Conservation (phyloP, 495 filamentous ascomycete species). For the Entonaema liquescens region DNA sequence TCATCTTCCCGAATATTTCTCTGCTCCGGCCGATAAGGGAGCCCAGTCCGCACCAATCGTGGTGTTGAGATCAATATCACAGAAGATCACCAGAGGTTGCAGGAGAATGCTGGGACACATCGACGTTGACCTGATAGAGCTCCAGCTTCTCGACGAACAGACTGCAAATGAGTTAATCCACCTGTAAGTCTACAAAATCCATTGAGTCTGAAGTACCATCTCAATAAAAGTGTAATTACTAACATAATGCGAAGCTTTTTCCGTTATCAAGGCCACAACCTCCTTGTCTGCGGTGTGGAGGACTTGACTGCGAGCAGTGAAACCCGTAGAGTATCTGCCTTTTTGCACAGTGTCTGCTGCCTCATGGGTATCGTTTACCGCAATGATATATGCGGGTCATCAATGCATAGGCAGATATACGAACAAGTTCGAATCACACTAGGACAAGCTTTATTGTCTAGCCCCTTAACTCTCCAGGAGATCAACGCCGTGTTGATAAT, state of each 20-base stretch:
- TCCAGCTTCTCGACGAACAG: slow-evolving; percentile 44
- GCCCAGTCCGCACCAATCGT: slow-evolving; percentile 43
- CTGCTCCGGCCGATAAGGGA: slow-evolving; percentile 42
- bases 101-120: slow-evolving; percentile 37
- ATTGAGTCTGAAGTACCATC: background rate
- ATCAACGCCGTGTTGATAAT: slow-evolving; percentile 46
- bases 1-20: slow-evolving; percentile 36
- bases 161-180: slow-evolving; percentile 41
- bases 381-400: slow-evolving; percentile 41
- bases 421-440: slow-evolving; percentile 43
- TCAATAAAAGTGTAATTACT: background rate
- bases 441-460: slow-evolving; percentile 41
- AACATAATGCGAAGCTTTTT: slow-evolving; percentile 25
- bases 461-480: slow-evolving; percentile 43
- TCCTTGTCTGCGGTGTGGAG: slow-evolving; percentile 36
- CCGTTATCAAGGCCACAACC: slow-evolving; percentile 42
- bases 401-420: slow-evolving; percentile 39
- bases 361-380: slow-evolving; percentile 43
- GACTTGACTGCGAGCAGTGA: slow-evolving; percentile 46
- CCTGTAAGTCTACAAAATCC: slow-evolving; percentile 24
- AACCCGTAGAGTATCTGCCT: slow-evolving; percentile 39
- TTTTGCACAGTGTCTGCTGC: slow-evolving; percentile 45
- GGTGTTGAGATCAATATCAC: slow-evolving; percentile 42
- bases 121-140: slow-evolving; percentile 40
- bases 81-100: slow-evolving; percentile 37